Base-by-base conservation (phyloP, 371 early-diverging fungal species). In the Mucor mucedo region DNA sequence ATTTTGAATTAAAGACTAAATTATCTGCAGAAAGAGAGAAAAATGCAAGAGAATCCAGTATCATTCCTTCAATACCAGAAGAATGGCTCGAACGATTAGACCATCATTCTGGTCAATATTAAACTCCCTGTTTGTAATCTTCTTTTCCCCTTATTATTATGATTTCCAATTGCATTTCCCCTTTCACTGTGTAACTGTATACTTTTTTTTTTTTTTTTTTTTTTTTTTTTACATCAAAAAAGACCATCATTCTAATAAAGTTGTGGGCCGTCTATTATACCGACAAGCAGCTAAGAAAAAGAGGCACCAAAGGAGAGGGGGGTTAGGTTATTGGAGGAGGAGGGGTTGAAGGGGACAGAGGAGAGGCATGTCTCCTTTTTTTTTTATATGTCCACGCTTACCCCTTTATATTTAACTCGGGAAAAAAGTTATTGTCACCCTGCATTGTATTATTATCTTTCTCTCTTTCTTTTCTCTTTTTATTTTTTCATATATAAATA, bases 61-160 rank as follows among this genome's bases (percentile, higher is more conserved):
- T 77, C n/a, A 63, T 81, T 9, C 84, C 84, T 27, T 60, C 69
- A 3, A 76, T 84, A 52, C 80, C 82, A 55, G 80, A 84, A 63
- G 78, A 79, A 5, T 84, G 79, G 80, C 65, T 84, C 50, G 73
- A 72, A 41, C 65, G 70, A 41, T 65, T 84, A 42, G 82, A 83
- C 57, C 55, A 60, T 45, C 62, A 54, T 30, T 54, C 53, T 27
- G 33, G 55, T 13, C 42, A 56, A 56, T 44, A 56, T 33, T 56
- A 56, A 28, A 30, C 44, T 21, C 30, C 28, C n/a, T 45, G 2
- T 32, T 11, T 40, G 29, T 42, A 14, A 16, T 45, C 5, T 3
- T 33, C 21, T 35, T 4, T 56, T 29, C 16, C 41, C 29, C 28
- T 41, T 55, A 21, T 28, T 41, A 28, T 40, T 28, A 29, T 16